phyloP scores from a whole-genome alignment of 2,329 filamentous ascomycete genomes.

The Colletotrichum godetiae region DNA sequence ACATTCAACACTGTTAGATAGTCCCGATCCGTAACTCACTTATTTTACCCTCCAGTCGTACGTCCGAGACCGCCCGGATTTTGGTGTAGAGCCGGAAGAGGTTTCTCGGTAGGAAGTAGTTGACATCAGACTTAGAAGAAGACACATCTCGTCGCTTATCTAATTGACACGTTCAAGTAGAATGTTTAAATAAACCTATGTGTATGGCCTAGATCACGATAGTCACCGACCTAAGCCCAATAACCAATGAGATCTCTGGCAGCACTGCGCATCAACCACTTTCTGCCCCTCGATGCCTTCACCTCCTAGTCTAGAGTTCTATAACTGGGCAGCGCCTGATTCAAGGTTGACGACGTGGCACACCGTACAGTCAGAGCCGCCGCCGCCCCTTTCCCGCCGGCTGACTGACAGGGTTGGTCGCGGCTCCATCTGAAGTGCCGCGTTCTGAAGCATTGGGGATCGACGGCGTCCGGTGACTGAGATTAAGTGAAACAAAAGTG shows the following conservation, averaged over 20 bases:
- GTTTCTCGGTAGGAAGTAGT: too few species aligned
- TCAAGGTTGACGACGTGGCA: not conserved
- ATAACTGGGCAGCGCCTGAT: not conserved
- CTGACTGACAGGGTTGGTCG: constrained; percentile 9
- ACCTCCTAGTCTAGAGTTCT: not conserved
- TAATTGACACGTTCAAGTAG: not conserved
- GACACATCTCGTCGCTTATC: not conserved
- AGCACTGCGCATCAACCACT: not conserved
- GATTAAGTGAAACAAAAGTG: constrained; percentile 35
- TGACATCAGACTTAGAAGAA: not conserved
- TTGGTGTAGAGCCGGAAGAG: not conserved
- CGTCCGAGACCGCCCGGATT: constrained; percentile 7
- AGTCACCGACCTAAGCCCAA: not conserved
- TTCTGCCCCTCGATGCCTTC: not conserved
- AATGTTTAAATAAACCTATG: not conserved
- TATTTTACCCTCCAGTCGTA: not conserved
- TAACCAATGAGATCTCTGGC: not conserved
- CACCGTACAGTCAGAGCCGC: not conserved
- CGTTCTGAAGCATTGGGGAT: constrained; percentile 27
- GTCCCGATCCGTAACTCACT: not conserved
- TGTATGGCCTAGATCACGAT: not conserved
- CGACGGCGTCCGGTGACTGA: constrained; percentile 16
- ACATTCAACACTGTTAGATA: not conserved
- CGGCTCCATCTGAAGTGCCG: constrained; percentile 21
- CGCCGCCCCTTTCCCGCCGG: not conserved